Evolutionary conservation across 202 grass and related monocot genomes (phyloP).

Genomic region (Setaria viridis): DNA sequence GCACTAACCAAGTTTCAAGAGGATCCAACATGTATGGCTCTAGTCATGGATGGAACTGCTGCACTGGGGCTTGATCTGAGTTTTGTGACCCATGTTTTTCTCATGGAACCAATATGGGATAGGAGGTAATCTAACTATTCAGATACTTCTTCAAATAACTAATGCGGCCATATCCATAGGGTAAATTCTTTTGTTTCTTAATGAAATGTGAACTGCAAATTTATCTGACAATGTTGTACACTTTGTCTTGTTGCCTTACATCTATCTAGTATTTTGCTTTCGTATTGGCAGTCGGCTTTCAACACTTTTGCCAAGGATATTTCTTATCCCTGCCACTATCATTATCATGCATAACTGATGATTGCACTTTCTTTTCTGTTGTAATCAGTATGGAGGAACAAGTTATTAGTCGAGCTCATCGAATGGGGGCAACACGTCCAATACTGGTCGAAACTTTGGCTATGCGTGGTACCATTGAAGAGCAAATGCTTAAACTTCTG

Average conservation of each 20-base stretch:
- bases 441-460: conserved; percentile 90
- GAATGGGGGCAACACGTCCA: conserved; percentile 91
- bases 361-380: conserved; percentile 20
- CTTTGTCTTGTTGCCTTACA: not conserved
- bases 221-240: not conserved
- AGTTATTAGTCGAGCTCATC: conserved; percentile 92
- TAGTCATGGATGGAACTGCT: conserved; percentile 98
- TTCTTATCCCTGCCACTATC: not conserved
- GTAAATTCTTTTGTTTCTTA: not conserved
- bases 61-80: conserved; percentile 97
- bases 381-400: conserved; percentile 92
- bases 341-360: conserved; percentile 4
- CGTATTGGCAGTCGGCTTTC: not conserved
- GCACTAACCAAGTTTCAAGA: conserved; percentile 79
- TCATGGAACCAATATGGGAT: conserved; percentile 99
- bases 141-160: not conserved
- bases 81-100: conserved; percentile 88
- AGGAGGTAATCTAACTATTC: conserved; percentile 64
- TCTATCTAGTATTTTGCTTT: conserved; percentile 1
- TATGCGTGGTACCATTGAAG: conserved; percentile 95
- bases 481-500: conserved; percentile 92
- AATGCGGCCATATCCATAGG: not conserved
- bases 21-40: conserved; percentile 86
- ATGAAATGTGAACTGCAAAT: not conserved
- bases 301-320: not conserved